Percentiles rank a stretch among this genome's conserved stretches.
Evolutionary conservation across 495 filamentous ascomycete genomes (phyloP).

Genomic region (Penicillium dipodomyicola): DNA sequence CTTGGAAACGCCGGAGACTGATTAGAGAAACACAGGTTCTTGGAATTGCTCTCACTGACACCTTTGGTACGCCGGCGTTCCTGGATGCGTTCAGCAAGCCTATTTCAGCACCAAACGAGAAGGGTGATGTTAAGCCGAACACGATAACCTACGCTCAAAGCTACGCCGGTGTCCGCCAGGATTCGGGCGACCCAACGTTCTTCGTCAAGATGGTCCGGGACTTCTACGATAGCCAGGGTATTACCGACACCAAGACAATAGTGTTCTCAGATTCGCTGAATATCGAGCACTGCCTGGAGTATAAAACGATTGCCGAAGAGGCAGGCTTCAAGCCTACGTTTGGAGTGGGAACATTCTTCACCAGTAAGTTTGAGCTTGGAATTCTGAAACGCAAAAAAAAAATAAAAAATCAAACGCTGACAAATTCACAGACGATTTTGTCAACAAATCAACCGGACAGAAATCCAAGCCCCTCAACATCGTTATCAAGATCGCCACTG

Average conservation of each 20-base stretch:
- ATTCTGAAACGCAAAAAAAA: no score
- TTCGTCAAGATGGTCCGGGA: slow-evolving; percentile 81
- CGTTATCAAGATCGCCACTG: slow-evolving; percentile 91
- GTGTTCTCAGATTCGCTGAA: slow-evolving; percentile 98
- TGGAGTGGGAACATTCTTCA: slow-evolving; percentile 93
- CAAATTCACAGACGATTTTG: slow-evolving; percentile 66
- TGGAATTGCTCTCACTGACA: slow-evolving; percentile 93
- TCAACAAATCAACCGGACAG: slow-evolving; percentile 58
- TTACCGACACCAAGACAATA: slow-evolving; percentile 81
- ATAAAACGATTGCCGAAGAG: slow-evolving; percentile 75
- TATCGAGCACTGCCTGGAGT: slow-evolving; percentile 86
- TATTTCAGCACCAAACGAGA: slow-evolving; percentile 27
- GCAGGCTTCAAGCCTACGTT: slow-evolving; percentile 81
- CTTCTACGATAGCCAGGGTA: slow-evolving; percentile 77
- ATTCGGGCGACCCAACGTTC: slow-evolving; percentile 82
- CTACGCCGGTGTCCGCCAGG: slow-evolving; percentile 87
- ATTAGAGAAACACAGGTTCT: slow-evolving; percentile 54
- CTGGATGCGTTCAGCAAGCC: slow-evolving; percentile 76
- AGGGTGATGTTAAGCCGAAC: slow-evolving; percentile 6
- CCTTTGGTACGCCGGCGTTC: slow-evolving; percentile 91
- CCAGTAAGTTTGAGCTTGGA: slow-evolving; percentile 52
- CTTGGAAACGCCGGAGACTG: not conserved
- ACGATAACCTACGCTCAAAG: slow-evolving; percentile 72
- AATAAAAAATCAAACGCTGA: not conserved
- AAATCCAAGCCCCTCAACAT: slow-evolving; percentile 97